Evolutionary conservation across 306 rosid species (phyloP).

Genomic region (Castanea mollissima): DNA sequence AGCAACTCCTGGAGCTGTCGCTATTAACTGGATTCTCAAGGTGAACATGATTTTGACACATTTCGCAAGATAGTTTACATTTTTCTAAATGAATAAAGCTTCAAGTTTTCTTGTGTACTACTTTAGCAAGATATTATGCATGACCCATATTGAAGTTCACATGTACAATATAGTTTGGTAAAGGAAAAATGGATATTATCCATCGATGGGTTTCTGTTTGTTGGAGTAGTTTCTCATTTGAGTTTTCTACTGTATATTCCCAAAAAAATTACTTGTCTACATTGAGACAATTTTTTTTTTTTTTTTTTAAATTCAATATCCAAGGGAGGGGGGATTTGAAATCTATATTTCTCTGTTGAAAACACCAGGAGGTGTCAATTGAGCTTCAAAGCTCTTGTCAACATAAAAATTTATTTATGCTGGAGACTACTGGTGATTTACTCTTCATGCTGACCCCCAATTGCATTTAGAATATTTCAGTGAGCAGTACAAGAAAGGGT

Average conservation of each 20-base stretch:
- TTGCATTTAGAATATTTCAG: not conserved
- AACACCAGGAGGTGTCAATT: no score
- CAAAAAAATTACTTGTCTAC: no score
- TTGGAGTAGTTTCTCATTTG: not conserved
- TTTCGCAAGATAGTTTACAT: not conserved
- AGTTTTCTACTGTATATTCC: no score
- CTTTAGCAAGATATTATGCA: not conserved
- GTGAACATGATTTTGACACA: conserved; percentile 22
- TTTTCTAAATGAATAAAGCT: not conserved
- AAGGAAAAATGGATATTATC: not conserved
- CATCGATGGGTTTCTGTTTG: not conserved
- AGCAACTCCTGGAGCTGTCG: conserved; percentile 81
- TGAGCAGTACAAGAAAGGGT: not conserved
- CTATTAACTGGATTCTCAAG: conserved; percentile 98
- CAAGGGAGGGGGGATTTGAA: no score
- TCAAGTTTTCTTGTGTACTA: not conserved
- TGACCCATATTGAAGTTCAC: not conserved
- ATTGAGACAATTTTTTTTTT: no score
- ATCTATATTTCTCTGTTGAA: no score
- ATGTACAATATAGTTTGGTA: not conserved
- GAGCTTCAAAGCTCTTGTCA: no score
- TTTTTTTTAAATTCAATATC: no score
- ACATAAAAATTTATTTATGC: not conserved
- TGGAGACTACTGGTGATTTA: not conserved
- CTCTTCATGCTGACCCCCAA: not conserved